Evolutionary conservation across 495 filamentous ascomycete genomes (phyloP), one percentile per base, ranked within the genome.

Genomic region (Podospora sp.): DNA sequence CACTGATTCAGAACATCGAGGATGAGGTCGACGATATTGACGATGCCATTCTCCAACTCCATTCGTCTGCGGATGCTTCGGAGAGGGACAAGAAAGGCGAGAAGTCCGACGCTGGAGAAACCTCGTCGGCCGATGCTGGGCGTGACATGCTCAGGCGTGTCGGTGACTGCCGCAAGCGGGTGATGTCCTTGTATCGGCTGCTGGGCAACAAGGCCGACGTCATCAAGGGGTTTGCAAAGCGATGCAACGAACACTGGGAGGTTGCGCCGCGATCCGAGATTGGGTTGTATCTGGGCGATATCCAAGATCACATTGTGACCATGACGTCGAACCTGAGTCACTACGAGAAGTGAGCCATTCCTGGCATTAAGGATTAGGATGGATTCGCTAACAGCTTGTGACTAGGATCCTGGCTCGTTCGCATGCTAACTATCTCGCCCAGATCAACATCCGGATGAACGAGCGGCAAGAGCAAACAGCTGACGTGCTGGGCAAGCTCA

Each of bases 221-320:
- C 26, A 97, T 99, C 80, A 97, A 97, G 81, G 93, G 95, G 1
- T 97, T 99, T 69, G 95, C 95, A n/a, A 99, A 99, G 80, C 84
- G 95, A 21, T 99, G 95, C 77, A 99, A 97, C 71, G 95, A 99
- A 80, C 92, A 94, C 68, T 99, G 95, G 93, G 92, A 97, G 72
- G 90, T 99, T 52, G 96, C 95, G 26, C 95, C 95, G 60, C 84
- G 94, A 66, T 93, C 90, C 35, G 95, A 99, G 77, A 97, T 99
- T 78, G 94, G 95, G 7, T 73, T 98, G 62, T 99, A 97, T 79
- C 78, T 99, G 67, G 94, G 95, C 62, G 95, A 97, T 82, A 97
- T 99, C 71, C 95, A 98, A 78, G 95, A 99, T 80, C 94, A 97
- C 76, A 97, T 97, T 71, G 89, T 99, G 78, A 99, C 94, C 59